These are phyloP conservation scores for Xerocomus spinulosus DNA, from an alignment of 768 basidiomycete species.

Conservation along the genomic window DNA sequence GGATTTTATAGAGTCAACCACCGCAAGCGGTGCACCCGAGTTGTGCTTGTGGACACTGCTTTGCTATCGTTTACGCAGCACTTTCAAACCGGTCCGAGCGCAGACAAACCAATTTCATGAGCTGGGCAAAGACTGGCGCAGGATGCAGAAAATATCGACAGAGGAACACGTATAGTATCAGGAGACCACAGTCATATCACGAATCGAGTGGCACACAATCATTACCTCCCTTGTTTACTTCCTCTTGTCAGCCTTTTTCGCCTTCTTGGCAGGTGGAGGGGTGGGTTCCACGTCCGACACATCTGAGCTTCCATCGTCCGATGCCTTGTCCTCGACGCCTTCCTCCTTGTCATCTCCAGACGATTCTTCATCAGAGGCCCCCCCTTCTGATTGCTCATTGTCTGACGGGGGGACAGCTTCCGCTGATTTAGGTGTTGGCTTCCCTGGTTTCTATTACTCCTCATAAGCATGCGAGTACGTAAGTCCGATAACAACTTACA, in stretches of 20 bases:
- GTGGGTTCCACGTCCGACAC: conserved; percentile 28
- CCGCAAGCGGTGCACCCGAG: conserved; percentile 14
- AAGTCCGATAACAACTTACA: conserved; percentile 16
- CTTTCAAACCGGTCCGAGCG: conserved; percentile 12
- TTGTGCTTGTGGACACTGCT: conserved; percentile 30
- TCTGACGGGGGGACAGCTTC: conserved; percentile 25
- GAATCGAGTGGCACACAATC: conserved; percentile 9
- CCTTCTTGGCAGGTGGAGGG: conserved; percentile 29
- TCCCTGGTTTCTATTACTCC: conserved; percentile 21
- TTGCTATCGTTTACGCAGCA: conserved; percentile 29
- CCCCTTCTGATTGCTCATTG: conserved; percentile 30
- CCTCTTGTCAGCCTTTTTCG: conserved; percentile 26
- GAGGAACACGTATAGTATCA: conserved; percentile 23
- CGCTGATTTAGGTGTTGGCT: conserved; percentile 23
- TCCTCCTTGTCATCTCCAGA: conserved; percentile 23
- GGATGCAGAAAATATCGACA: conserved; percentile 28
- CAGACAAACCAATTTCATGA: neutral
- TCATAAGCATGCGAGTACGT: conserved; percentile 14
- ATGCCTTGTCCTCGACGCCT: conserved; percentile 15
- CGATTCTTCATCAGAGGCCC: no score
- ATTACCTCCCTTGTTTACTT: conserved; percentile 18
- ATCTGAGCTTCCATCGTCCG: conserved; percentile 21
- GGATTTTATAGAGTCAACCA: conserved; percentile 22
- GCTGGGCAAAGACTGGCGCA: neutral
- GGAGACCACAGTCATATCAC: conserved; percentile 6